Percentiles rank a stretch among this genome's conserved stretches.
phyloP scores from a whole-genome alignment of 148 eudicot species.

The Chenopodium berlandieri region DNA sequence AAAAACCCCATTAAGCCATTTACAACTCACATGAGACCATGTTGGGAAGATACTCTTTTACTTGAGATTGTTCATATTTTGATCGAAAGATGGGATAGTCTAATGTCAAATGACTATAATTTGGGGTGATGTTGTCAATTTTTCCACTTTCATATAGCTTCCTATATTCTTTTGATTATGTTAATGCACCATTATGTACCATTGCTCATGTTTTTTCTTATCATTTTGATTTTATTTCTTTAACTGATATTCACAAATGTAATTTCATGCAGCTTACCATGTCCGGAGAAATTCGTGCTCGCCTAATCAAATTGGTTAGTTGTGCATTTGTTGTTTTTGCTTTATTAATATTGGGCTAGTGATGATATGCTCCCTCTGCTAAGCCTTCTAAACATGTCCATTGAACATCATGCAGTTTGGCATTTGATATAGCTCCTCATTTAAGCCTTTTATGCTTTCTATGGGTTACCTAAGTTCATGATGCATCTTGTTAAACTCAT shows the following conservation, averaged over 20 bases:
- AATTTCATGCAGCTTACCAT: conserved; percentile 61
- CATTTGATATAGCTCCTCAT: neutral
- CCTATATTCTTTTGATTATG: neutral
- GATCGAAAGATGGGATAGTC: too few relatives aligned
- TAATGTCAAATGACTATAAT: too few relatives aligned
- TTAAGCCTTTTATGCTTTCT: neutral
- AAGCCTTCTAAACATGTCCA: neutral
- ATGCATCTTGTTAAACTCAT: neutral
- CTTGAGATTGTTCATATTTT: too few relatives aligned
- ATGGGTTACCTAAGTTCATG: neutral
- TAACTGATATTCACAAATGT: neutral
- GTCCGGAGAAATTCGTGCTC: conserved; percentile 70
- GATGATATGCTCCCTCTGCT: neutral
- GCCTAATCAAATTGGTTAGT: conserved; percentile 87
- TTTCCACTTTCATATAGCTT: too few relatives aligned
- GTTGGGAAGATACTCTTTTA: too few relatives aligned
- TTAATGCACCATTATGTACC: neutral
- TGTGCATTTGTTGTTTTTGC: neutral
- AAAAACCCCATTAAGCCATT: too few relatives aligned
- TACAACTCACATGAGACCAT: too few relatives aligned
- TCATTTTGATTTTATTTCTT: conserved; percentile 2
- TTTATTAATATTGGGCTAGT: neutral
- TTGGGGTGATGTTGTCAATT: too few relatives aligned
- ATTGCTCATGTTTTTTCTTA: neutral
- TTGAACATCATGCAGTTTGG: neutral